These are phyloP conservation scores for Endocarpon pusillum DNA, from an alignment of 495 filamentous ascomycete genomes.

Conservation along the genomic window DNA sequence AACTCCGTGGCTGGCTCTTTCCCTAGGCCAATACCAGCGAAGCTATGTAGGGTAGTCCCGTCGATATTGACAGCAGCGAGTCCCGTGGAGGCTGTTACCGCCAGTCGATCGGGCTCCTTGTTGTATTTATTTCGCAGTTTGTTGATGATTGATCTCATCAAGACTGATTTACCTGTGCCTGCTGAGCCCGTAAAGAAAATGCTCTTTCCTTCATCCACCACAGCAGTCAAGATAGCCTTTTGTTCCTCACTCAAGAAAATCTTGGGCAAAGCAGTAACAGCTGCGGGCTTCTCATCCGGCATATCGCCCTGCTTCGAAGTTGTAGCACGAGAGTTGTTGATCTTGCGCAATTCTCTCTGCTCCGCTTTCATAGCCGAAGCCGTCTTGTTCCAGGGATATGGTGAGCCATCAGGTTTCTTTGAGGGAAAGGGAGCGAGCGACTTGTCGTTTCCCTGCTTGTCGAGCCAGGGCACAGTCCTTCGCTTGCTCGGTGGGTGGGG, in stretches of 20 bases:
- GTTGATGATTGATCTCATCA: constrained; percentile 79
- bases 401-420: constrained; percentile 17
- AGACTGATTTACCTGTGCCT: constrained; percentile 92
- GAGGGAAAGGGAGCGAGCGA: constrained; percentile 21
- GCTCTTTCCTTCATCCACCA: constrained; percentile 58
- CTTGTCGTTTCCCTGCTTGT: constrained; percentile 15
- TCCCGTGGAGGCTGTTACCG: constrained; percentile 89
- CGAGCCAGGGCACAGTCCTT: constrained; percentile 38
- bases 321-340: constrained; percentile 16
- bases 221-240: constrained; percentile 59
- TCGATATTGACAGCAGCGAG: constrained; percentile 94
- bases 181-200: constrained; percentile 98
- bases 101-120: constrained; percentile 61
- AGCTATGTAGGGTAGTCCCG: constrained; percentile 90
- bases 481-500: constrained; percentile 28
- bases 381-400: constrained; percentile 62
- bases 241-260: constrained; percentile 78
- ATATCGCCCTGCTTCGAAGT: constrained; percentile 10
- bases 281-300: constrained; percentile 17
- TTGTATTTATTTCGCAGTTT: constrained; percentile 58
- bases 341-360: constrained; percentile 52
- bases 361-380: constrained; percentile 68
- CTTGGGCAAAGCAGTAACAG: constrained; percentile 23
- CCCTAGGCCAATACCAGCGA: constrained; percentile 84
- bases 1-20: constrained; percentile 72